Percentiles rank a stretch among this genome's conserved stretches.
phyloP scores from a whole-genome alignment of 768 basidiomycete species.

The Dioszegia hungarica region DNA sequence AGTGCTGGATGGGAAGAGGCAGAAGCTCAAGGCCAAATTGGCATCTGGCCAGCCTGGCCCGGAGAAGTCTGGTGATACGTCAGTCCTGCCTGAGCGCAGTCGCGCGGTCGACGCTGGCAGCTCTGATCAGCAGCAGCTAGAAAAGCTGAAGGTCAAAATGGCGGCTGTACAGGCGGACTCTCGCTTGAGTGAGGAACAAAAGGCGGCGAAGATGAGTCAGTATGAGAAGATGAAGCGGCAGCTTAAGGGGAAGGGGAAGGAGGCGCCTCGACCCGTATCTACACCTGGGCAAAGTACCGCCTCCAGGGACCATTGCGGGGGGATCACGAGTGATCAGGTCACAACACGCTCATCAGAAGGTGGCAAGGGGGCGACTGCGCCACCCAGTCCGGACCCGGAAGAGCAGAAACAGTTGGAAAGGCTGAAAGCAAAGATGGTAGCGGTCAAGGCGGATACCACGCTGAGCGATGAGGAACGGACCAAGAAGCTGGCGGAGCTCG shows the following conservation, averaged over 20 bases:
- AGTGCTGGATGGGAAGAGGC: conserved; percentile 1
- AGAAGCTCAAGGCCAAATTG: neutral
- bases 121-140: neutral
- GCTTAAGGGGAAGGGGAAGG: neutral
- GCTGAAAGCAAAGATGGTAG: neutral
- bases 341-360: neutral
- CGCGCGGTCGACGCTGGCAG: no score
- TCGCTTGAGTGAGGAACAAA: neutral
- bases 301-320: neutral
- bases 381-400: neutral
- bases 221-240: conserved; percentile 1
- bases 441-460: neutral
- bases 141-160: neutral
- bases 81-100: no score
- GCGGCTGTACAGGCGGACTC: neutral
- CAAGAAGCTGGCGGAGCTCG: neutral
- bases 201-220: neutral
- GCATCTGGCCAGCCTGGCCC: no score
- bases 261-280: no score
- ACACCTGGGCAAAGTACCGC: no score
- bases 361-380: neutral
- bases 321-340: no score
- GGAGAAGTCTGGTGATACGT: no score
- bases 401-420: neutral
- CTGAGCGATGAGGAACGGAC: neutral